Evolutionary conservation across 371 early-diverging fungal genomes (phyloP).

Genomic region (Mortierella sp.): DNA sequence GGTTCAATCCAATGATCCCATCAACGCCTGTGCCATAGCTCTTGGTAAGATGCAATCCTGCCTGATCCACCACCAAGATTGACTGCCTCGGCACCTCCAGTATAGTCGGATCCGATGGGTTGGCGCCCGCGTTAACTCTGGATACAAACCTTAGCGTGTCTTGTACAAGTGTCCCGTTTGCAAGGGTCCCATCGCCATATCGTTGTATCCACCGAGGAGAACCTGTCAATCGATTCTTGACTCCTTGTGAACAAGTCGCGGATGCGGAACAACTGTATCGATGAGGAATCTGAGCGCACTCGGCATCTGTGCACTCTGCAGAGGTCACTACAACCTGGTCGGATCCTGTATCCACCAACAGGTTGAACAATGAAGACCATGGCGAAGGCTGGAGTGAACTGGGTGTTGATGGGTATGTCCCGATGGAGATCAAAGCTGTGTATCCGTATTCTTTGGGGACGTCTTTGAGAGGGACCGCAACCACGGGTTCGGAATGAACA

Average conservation of each 20-base stretch:
- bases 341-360: slow-evolving; percentile 45
- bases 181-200: slow-evolving; percentile 38
- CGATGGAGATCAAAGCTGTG: slow-evolving; percentile 35
- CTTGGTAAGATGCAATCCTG: slow-evolving; percentile 28
- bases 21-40: slow-evolving; percentile 34
- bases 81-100: slow-evolving; percentile 18
- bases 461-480: slow-evolving; percentile 14
- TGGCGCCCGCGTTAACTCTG: background rate
- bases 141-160: slow-evolving; percentile 34
- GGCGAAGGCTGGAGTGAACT: background rate
- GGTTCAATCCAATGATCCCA: slow-evolving; percentile 42
- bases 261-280: slow-evolving; percentile 25
- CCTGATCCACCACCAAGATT: slow-evolving; percentile 33
- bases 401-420: slow-evolving; percentile 10
- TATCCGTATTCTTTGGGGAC: slow-evolving; percentile 35
- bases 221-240: slow-evolving; percentile 7
- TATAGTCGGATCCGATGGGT: background rate
- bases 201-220: slow-evolving; percentile 19
- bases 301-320: slow-evolving; percentile 8
- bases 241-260: slow-evolving; percentile 4
- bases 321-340: slow-evolving; percentile 41
- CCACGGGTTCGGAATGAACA: background rate
- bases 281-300: slow-evolving; percentile 21
- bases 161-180: slow-evolving; percentile 34
- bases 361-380: slow-evolving; percentile 16